Percentiles rank a stretch among this genome's conserved stretches.
These are phyloP conservation scores for Lactarius psammicola DNA, from an alignment of 768 basidiomycete genomes.

Conservation along the genomic window DNA sequence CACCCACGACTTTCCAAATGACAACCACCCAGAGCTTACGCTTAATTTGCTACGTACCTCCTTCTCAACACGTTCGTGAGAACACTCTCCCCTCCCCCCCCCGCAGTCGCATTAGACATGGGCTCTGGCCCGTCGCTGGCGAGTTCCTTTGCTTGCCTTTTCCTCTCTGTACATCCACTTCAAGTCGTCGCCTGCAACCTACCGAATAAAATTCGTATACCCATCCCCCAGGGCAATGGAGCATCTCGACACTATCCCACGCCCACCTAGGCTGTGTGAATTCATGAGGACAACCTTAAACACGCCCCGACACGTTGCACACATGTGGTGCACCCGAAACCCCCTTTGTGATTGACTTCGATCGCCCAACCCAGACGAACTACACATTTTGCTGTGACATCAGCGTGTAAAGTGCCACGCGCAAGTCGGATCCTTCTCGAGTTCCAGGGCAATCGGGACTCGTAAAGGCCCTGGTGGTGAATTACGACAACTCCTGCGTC, in stretches of 20 bases:
- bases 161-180: background rate
- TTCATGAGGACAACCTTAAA: background rate
- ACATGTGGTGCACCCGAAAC: background rate
- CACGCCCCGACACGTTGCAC: background rate
- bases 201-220: background rate
- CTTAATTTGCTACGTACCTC: background rate
- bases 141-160: no score
- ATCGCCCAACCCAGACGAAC: background rate
- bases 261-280: background rate
- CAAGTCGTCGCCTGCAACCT: background rate
- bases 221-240: background rate
- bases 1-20: constrained; percentile 8
- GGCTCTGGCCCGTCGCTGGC: background rate
- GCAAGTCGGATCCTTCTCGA: background rate
- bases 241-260: background rate
- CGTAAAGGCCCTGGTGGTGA: background rate
- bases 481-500: background rate
- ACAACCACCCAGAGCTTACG: background rate
- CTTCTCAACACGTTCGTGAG: background rate
- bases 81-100: background rate
- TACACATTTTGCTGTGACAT: background rate
- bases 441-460: background rate
- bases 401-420: background rate
- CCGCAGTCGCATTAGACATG: background rate
- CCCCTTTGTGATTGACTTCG: background rate